A percentile compares a stretch with the other conserved stretches of the same genome.
phyloP scores from a whole-genome alignment of 2,329 filamentous ascomycete genomes.

The Zasmidium citrigriseum region DNA sequence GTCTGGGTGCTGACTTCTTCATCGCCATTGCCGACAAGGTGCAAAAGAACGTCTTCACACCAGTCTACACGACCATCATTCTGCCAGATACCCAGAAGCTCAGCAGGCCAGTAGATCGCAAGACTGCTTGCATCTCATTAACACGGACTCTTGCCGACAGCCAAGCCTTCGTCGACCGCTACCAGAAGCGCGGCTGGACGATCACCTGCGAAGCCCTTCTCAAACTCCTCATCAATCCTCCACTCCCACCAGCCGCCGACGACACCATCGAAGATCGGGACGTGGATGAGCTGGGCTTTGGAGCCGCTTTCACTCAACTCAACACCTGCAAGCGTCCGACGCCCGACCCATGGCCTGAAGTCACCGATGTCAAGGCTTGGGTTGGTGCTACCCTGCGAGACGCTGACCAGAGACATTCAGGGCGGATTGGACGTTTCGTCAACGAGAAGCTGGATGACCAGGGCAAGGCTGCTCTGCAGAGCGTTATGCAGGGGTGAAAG shows the following conservation, averaged over 20 bases:
- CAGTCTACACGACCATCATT: conserved; percentile 83
- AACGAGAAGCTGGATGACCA: conserved; percentile 62
- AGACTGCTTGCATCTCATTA: conserved; percentile 88
- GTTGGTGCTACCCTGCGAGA: conserved; percentile 77
- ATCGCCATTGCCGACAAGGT: conserved; percentile 80
- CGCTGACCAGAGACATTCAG: conserved; percentile 72
- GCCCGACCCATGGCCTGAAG: conserved; percentile 82
- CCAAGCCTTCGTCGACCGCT: conserved; percentile 73
- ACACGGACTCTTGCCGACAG: conserved; percentile 91
- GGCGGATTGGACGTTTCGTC: conserved; percentile 71
- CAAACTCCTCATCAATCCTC: conserved; percentile 85
- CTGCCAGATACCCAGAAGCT: conserved; percentile 88
- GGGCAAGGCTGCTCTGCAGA: conserved; percentile 42
- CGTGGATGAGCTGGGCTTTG: conserved; percentile 92
- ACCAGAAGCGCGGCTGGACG: conserved; percentile 78
- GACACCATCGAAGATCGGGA: conserved; percentile 84
- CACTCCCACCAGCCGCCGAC: conserved; percentile 65
- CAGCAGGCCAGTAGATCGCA: conserved; percentile 83
- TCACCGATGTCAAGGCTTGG: conserved; percentile 78
- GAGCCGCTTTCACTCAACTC: conserved; percentile 88
- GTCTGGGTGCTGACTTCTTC: conserved; percentile 91
- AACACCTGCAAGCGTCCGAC: conserved; percentile 80
- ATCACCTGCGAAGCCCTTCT: conserved; percentile 88
- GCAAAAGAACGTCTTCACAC: conserved; percentile 75
- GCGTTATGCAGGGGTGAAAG: conserved; percentile 35